Evolutionary conservation across 2,329 filamentous ascomycete genomes (phyloP).

Genomic region (Lithohypha guttulata): DNA sequence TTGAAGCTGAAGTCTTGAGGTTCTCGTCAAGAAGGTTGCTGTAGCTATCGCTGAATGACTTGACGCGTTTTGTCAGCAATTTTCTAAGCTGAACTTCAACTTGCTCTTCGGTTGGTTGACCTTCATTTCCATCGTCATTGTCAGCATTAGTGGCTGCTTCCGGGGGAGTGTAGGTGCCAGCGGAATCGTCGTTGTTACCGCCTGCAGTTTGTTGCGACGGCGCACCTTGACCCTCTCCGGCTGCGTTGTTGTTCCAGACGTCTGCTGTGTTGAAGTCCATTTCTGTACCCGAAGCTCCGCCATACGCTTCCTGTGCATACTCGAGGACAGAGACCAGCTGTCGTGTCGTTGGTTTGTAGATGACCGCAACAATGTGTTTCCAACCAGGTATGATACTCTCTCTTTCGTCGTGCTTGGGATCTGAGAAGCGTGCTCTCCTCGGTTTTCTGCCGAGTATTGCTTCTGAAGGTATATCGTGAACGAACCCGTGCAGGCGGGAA

Average conservation of each 20-base stretch:
- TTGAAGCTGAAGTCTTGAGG: background rate
- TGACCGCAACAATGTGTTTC: constrained; percentile 29
- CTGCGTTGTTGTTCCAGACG: constrained; percentile 4
- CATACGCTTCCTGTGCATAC: constrained; percentile 16
- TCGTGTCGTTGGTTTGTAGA: constrained; percentile 23
- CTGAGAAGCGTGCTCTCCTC: background rate
- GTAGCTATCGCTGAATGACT: constrained; percentile 1
- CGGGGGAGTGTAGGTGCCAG: background rate
- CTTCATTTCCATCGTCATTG: background rate
- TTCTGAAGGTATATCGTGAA: constrained; percentile 22
- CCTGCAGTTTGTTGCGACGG: too few relatives aligned
- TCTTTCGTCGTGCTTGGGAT: background rate
- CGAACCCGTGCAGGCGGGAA: constrained; percentile 28
- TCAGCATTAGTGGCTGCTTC: background rate
- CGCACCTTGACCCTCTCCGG: too few relatives aligned
- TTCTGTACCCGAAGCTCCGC: constrained; percentile 12
- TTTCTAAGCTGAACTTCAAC: constrained; percentile 8
- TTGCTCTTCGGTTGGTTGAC: constrained; percentile 9
- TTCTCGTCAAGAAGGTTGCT: background rate
- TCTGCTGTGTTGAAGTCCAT: constrained; percentile 9
- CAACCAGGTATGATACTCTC: constrained; percentile 28
- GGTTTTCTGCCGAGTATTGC: constrained; percentile 9
- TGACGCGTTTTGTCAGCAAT: background rate
- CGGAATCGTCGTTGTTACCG: too few relatives aligned
- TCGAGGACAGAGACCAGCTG: constrained; percentile 18